These are phyloP conservation scores for Alternaria brassicicola DNA, from an alignment of 2,329 filamentous ascomycete genomes.

Conservation along the genomic window DNA sequence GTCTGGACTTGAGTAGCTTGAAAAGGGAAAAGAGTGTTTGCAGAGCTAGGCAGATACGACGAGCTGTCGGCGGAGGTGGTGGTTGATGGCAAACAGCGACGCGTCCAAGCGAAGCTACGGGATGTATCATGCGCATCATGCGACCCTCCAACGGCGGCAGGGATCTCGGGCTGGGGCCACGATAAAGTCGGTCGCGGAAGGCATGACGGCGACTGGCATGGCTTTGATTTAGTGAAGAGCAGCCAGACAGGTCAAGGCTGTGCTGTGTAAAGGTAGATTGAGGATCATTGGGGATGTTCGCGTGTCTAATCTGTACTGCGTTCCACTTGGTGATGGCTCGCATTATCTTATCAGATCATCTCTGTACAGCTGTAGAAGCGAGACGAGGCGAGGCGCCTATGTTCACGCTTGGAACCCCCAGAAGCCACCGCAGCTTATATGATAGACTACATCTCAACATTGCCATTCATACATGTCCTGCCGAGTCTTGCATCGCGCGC, in stretches of 20 bases:
- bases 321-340: slow-evolving; percentile 2
- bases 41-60: neutral
- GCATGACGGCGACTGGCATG: neutral
- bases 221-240: neutral
- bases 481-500: neutral
- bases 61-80: slow-evolving; percentile 7
- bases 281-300: neutral
- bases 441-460: neutral
- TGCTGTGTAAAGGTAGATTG: neutral
- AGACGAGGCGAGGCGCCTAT: neutral
- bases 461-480: neutral
- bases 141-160: slow-evolving; percentile 7
- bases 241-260: neutral
- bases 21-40: neutral
- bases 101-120: slow-evolving; percentile 14
- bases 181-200: neutral
- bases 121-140: slow-evolving; percentile 21
- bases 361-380: neutral
- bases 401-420: neutral
- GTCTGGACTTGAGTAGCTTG: neutral
- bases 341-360: slow-evolving; percentile 18
- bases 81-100: slow-evolving; percentile 17
- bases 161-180: slow-evolving; percentile 1
- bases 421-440: neutral
- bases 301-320: neutral